Base-by-base conservation (phyloP, 1,139 yeast genomes). In the Debaryomycetaceae sp. region DNA sequence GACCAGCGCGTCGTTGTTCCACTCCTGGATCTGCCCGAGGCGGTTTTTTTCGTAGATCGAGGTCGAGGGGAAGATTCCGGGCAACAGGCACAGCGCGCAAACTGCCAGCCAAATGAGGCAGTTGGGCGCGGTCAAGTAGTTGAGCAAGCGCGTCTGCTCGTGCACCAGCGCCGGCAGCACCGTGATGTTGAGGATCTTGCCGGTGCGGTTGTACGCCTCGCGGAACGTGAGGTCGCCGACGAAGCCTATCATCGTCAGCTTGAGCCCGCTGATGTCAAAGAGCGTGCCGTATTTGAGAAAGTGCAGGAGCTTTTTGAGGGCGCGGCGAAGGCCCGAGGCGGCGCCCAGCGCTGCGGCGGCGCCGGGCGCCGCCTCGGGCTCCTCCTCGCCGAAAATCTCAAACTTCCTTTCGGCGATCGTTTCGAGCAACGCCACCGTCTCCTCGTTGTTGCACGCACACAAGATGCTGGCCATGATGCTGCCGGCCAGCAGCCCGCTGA, bases 401-500 rank as follows among this genome's bases (percentile, higher is more conserved):
- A 88, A 83, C 30, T 77, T 75, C 31, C 68, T 63, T 10, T 67
- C 67, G 22, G 79, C 62, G 22, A 84, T 65, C 3, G 72, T 65
- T 23, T 65, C 65, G 28, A 84, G 58, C 16, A 84, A 55, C 4
- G 56, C 64, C 16, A 72, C 64, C 2, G 84, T 71, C 52, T 89
- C 97, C 29, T 78, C 84, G 43, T 80, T 81, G 10, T 80, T 75
- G 48, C 83, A 86, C 13, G 84, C 81, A 48, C 96, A 86, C 31
- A 91, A 64, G 12, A 89, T 76, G 34, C 95, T 76, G 9, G 98
- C 97, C 35, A 93, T 81, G 34, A 91, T 89, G 1, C 96, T 88
- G 12, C 99, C 99, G 0, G 97, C 95, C 10, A 96, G 85, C 8
- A 95, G 83, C 1, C 99, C 98, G 32, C 95, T 83, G n/a, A 91